Evolutionary conservation across 371 early-diverging fungal species (phyloP), one percentile per base, ranked within the genome.

Genomic region (Zopfochytrium polystomum): DNA sequence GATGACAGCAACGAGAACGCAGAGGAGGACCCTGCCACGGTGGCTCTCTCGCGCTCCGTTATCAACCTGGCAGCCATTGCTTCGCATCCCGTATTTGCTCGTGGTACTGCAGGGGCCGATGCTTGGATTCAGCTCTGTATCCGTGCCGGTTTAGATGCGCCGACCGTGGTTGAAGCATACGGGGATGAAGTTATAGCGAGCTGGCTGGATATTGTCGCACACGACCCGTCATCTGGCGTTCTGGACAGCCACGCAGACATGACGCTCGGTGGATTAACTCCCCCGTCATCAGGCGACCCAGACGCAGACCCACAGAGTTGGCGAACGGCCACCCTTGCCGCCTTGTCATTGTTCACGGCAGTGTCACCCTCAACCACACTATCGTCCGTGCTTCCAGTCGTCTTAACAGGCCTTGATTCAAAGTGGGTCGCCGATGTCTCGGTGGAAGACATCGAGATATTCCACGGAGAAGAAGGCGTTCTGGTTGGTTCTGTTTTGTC

Each of bases 91-190:
- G 79, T 80, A 11, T 78, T 90, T n/a, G 76, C 75, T 60, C 64
- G 44, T 29, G 64, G 57, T 32, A 26, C 79, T 30, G 79, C 79
- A 13, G 86, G 87, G 55, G 81, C 78, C 58, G 90, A 93, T 62
- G 80, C 87, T 62, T 95, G 93, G 93, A 85, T 92, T 58, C 80
- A 86, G 1, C 74, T 93, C 45, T 81, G 85, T 52, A 90, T 90
- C 72, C 82, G 88, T 20, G 82, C 88, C 20, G 76, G 81, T 38
- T 63, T 87, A 23, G 85, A 92, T 59, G 90, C 93, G 18, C 84
- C 84, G 2, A 81, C 80, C 22, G 70, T 93, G 29, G 83, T 89
- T 20, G 66, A 67, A 29, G 70, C 69, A 11, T 70, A 80, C 25
- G 74, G 65, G 0, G 47, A 55, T 2, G 57, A 52, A 35, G 63